Conservation (phyloP, 1,284 basidiomycete genomes). For the Prillingera fragicola region DNA sequence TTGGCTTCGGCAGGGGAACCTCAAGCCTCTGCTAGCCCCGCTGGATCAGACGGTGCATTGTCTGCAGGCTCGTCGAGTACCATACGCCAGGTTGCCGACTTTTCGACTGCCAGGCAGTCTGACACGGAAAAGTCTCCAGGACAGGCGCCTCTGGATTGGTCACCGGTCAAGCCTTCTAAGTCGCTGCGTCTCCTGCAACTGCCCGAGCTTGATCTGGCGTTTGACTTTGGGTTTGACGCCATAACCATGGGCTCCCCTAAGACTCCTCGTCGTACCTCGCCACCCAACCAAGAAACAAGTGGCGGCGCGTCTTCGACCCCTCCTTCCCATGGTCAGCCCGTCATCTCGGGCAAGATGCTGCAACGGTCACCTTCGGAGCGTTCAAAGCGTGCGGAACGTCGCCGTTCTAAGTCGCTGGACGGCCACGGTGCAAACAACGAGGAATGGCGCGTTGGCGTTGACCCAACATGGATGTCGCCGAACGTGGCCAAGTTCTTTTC, state of each 20-base stretch:
- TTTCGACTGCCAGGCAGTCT: neutral
- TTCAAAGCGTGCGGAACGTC: slow-evolving; percentile 4
- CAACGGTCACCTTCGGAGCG: slow-evolving; percentile 3
- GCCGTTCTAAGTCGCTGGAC: slow-evolving; percentile 19
- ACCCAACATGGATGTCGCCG: slow-evolving; percentile 14
- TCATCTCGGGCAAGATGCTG: no score
- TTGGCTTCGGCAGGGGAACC: slow-evolving; percentile 2
- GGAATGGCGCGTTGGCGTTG: slow-evolving; percentile 8
- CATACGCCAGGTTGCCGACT: slow-evolving; percentile 5
- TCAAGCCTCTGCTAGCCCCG: slow-evolving; percentile 12
- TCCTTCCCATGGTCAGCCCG: neutral
- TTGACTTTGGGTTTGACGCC: slow-evolving; percentile 38
- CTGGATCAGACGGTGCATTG: slow-evolving; percentile 12
- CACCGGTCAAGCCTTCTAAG: slow-evolving; percentile 22
- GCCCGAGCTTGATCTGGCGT: slow-evolving; percentile 44
- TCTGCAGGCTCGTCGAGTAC: slow-evolving; percentile 3
- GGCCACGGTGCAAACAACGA: neutral
- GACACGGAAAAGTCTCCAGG: slow-evolving; percentile 1
- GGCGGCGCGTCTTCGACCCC: neutral
- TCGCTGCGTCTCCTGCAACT: slow-evolving; percentile 39
- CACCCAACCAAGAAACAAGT: no score
- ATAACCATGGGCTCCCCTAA: slow-evolving; percentile 29
- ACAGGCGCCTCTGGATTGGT: no score
- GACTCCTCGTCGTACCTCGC: no score
- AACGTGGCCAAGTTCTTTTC: slow-evolving; percentile 22